Percentiles rank a stretch among this genome's conserved stretches.
phyloP scores from a whole-genome alignment of 2,329 filamentous ascomycete species.

The Davidsoniella neocaledoniae region DNA sequence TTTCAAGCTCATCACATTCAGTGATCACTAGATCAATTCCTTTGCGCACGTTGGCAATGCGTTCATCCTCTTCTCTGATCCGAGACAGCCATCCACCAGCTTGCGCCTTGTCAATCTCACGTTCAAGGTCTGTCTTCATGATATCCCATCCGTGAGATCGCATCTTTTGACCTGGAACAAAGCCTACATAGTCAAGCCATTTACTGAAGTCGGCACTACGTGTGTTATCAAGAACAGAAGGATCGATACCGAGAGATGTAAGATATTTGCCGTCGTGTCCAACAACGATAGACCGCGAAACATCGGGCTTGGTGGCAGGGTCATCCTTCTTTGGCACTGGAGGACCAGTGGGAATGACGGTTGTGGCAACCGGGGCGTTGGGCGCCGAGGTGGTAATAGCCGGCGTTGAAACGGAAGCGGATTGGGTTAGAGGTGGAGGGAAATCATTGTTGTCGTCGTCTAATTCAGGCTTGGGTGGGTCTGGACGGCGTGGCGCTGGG shows the following conservation, averaged over 20 bases:
- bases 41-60: slow-evolving; percentile 69
- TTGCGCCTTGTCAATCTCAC: slow-evolving; percentile 79
- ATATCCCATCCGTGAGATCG: slow-evolving; percentile 61
- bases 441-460: slow-evolving; percentile 20
- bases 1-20: slow-evolving; percentile 93
- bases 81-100: slow-evolving; percentile 84
- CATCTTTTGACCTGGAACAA: slow-evolving; percentile 61
- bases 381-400: slow-evolving; percentile 2
- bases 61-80: slow-evolving; percentile 71
- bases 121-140: slow-evolving; percentile 66
- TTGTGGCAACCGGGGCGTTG: slow-evolving; percentile 15
- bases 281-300: slow-evolving; percentile 39
- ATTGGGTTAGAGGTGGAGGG: slow-evolving; percentile 14
- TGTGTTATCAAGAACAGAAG: slow-evolving; percentile 50
- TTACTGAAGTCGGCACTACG: slow-evolving; percentile 66
- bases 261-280: slow-evolving; percentile 69
- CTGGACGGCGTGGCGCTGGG: slow-evolving; percentile 49
- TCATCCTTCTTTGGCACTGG: slow-evolving; percentile 19
- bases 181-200: slow-evolving; percentile 74
- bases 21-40: slow-evolving; percentile 80
- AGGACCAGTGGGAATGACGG: slow-evolving; percentile 12
- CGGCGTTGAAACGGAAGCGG: slow-evolving; percentile 14
- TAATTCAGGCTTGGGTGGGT: slow-evolving; percentile 10
- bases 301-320: slow-evolving; percentile 23
- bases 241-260: slow-evolving; percentile 60